phyloP scores from a whole-genome alignment of 2,329 filamentous ascomycete species.

The Aureobasidium sp. region DNA sequence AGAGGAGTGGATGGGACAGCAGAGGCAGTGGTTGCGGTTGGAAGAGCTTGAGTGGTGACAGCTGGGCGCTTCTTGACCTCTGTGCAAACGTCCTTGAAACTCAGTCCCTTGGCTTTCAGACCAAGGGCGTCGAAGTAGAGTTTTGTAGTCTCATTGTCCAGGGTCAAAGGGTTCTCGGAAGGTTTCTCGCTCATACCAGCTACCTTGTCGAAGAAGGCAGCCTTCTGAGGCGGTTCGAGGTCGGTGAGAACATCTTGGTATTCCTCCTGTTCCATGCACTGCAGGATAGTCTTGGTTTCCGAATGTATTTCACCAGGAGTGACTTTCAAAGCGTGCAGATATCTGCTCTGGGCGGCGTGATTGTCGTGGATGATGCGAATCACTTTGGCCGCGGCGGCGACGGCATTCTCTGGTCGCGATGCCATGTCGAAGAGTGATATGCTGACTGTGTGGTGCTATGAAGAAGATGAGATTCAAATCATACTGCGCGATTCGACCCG shows the following conservation, averaged over 20 bases:
- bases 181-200: neutral
- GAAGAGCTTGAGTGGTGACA: neutral
- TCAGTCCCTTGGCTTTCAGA: neutral
- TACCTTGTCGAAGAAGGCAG: neutral
- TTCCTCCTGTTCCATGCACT: constrained; percentile 5
- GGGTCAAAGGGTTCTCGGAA: neutral
- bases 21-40: neutral
- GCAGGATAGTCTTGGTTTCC: neutral
- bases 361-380: constrained; percentile 6
- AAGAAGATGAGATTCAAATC: neutral
- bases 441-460: neutral
- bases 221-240: constrained; percentile 5
- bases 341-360: neutral
- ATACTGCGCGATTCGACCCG: neutral
- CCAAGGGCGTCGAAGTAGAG: constrained; percentile 4
- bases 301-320: neutral
- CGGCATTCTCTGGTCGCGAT: neutral
- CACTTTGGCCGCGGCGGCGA: constrained; percentile 4
- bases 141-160: neutral
- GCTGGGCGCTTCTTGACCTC: neutral
- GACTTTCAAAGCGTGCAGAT: neutral
- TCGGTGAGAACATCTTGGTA: constrained; percentile 13
- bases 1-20: neutral
- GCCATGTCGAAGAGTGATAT: neutral
- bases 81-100: constrained; percentile 5